Evolutionary conservation across 75 land plant genomes (phyloP).

Genomic region (Chamaecyparis obtusa): DNA sequence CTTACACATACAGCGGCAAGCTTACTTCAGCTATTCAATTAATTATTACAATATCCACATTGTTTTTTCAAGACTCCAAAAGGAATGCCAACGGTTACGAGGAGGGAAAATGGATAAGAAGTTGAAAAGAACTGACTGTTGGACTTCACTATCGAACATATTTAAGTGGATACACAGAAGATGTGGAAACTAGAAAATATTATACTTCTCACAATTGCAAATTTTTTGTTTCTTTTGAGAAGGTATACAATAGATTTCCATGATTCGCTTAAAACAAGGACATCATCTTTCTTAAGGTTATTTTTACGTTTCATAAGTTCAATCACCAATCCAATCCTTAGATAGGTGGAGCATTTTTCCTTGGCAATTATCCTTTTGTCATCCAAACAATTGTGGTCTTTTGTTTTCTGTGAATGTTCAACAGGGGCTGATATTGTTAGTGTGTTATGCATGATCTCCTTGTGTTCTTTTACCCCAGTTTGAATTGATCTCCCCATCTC

Average conservation of each 20-base stretch:
- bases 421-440: neutral
- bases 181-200: neutral
- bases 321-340: neutral
- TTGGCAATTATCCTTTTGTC: neutral
- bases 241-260: neutral
- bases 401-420: neutral
- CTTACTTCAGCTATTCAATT: too few species aligned
- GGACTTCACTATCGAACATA: neutral
- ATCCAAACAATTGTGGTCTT: neutral
- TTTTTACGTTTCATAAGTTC: neutral
- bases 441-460: neutral
- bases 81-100: too few species aligned
- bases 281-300: neutral
- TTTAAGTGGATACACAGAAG: neutral
- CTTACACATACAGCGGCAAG: too few species aligned
- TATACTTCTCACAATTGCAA: neutral
- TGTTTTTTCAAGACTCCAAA: too few species aligned
- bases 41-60: too few species aligned
- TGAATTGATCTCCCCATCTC: neutral
- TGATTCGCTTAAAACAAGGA: neutral
- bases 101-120: too few species aligned
- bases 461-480: neutral
- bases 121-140: too few species aligned
- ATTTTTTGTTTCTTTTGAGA: neutral
- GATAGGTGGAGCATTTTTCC: neutral